Evolutionary conservation across 106 monocot genomes (phyloP), one percentile per base, ranked within the genome.

Genomic region (Dioscorea alata): DNA sequence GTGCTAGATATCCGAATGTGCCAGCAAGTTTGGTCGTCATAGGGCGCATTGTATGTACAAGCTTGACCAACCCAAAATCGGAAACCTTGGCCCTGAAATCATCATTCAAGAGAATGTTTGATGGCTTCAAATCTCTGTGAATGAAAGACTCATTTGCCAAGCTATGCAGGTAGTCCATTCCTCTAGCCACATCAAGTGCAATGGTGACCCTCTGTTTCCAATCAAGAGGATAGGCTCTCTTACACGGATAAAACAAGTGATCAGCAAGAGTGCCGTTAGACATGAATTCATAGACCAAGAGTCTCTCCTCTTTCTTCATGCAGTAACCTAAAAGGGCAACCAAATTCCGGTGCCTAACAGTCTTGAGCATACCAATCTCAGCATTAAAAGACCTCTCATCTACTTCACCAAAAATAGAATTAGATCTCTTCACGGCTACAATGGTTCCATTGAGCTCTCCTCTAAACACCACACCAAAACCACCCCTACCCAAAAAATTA

Each of bases 1-100:
- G 96, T 6, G 95, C 95, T 48, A 96, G 84, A 80, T 96, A 96
- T 23, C 95, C 95, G 73, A 91, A 91, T 9, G 95, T 96, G 35
- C 96, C 96, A 13, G 96, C 96, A 16, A 96, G 69, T 2, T 89
- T 78, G 33, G 96, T 96, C 73, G 83, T 84, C 62, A 96, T 66
- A 49, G 96, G 92, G 56, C 89, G 75, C 25, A 82, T 79, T 24
- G 75, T 88, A 71, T 92, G 84, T 13, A 78, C 88, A 67, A 84
- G 84, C 63, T 96, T 96, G 50, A 92, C 91, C 73, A 96, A 73
- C 12, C 96, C 96, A 76, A 96, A 96, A 70, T 96, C 96, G 13
- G 96, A 91, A 57, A 96, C 96, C 72, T 96, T 96, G 1, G 86
- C 96, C 68, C 96, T 82, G 69, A 89, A 62, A 63, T 89, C 82